A percentile compares a stretch with the other conserved stretches of the same genome.
Conservation (phyloP, 2,329 filamentous ascomycete species). For the Hypoxylon sp. region DNA sequence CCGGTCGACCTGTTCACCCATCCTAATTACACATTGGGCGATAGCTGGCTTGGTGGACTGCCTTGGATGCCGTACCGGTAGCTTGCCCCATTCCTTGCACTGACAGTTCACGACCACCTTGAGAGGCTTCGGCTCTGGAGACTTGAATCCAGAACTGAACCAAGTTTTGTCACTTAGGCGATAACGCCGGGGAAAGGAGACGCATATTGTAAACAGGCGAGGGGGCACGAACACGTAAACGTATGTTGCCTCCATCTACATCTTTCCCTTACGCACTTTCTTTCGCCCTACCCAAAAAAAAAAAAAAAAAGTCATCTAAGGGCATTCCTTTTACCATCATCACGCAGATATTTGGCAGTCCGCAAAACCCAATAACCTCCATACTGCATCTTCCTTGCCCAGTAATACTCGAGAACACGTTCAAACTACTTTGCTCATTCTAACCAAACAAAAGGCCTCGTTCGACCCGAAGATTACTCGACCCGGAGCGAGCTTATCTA, state of each 20-base stretch:
- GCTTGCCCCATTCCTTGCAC: constrained; percentile 9
- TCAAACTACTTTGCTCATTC: constrained; percentile 5
- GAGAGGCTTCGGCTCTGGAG: background rate
- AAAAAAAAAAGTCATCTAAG: no score
- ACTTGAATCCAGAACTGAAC: background rate
- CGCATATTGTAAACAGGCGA: constrained; percentile 12
- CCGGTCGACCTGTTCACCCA: constrained; percentile 4
- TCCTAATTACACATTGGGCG: constrained; percentile 18
- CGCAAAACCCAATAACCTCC: background rate
- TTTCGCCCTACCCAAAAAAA: background rate
- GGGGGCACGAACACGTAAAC: constrained; percentile 17
- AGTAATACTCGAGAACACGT: background rate
- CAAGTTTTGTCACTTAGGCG: background rate
- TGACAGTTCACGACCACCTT: background rate
- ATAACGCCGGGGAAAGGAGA: constrained; percentile 1
- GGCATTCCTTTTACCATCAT: background rate
- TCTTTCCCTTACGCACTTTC: background rate
- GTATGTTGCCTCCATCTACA: constrained; percentile 22
- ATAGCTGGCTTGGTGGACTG: constrained; percentile 19
- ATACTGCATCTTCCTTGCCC: background rate
- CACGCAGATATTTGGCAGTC: background rate
- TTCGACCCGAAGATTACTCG: background rate
- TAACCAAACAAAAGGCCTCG: constrained; percentile 12
- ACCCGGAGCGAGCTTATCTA: constrained; percentile 3
- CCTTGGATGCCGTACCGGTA: constrained; percentile 9